Base-by-base conservation (phyloP, 2,329 filamentous ascomycete genomes). In the Lasiodiplodia sp. region DNA sequence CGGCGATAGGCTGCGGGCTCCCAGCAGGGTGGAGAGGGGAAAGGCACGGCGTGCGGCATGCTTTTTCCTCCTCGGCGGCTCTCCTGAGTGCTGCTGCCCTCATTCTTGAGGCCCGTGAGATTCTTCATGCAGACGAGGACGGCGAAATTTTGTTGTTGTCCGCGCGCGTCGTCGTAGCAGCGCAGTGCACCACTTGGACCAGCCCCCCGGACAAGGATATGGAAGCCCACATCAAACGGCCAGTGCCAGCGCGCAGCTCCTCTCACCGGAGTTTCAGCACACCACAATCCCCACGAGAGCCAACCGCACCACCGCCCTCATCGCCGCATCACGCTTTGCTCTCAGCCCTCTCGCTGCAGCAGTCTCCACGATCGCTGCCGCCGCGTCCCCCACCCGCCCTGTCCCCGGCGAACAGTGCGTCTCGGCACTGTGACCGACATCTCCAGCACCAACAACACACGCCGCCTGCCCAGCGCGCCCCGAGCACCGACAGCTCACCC, bases 391-490 rank as follows among this genome's bases (percentile, higher is more conserved):
- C 53, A 44, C 65, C 25, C 38, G 40, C 25, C 44, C 65, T 67
- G 44, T 52, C 55, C n/a, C 40, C 44, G 55, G 65, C 53, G 65
- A 47, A 67, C 65, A 52, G 65, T 67, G 65, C 65, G 65, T 67
- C 65, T 67, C 65, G 65, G 65, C 65, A 67, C 65, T 31, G 65
- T 58, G 55, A 60, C 65, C 67, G 38, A 65, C 67, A 49, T 55
- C 66, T 65, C 67, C 67, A 57, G 38, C 51, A 47, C 64, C 49
- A 53, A 37, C 67, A 57, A 65, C 40, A 58, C 65, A 58, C 65
- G 55, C 65, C 38, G 53, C 56, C 55, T 40, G 44, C 60, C 60
- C 60, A 64, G 55, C 66, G 58, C 47, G 37, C 37, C 49, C 58
- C 55, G 57, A 52, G 66, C 40, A 47, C 57, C 44, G 21, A 37